Evolutionary conservation across 2,329 filamentous ascomycete species (phyloP), one percentile per base, ranked within the genome.

Genomic region (Coniochaeta ligniaria): DNA sequence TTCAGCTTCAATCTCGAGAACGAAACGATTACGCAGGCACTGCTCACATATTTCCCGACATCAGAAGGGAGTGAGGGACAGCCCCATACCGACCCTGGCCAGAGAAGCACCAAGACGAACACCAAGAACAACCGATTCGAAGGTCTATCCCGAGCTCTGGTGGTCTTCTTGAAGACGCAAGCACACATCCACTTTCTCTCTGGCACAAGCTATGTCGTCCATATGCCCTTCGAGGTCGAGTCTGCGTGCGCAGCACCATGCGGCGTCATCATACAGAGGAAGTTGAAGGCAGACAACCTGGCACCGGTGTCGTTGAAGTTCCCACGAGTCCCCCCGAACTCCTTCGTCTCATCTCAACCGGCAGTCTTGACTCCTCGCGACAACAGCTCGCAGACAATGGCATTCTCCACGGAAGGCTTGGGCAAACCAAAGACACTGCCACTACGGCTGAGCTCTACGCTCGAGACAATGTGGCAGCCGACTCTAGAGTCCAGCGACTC

Each of bases 141-240:
- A 12, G 61, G 65, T 0, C 72, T 84, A 26, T 82, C 83, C 47
- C 83, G 88, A 69, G 92, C 94, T 5, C 77, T 99, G 63, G 91
- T 98, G 8, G 90, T 99, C 57, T 90, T 98, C 66, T 84, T 99
- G 65, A 93, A 91, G 74, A 93, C 91, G 0, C 94, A 98, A 71
- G 92, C 91, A 24, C 94, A 98, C 71, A 86, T 99, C 65, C 96
- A 93, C 78, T 97, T 96, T 71, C 83, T 98, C 41, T 85, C 90
- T 1, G 94, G 94, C 22, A 88, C 91, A 36, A 95, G 85, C 70
- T 91, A 99, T 80, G 85, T 96, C 61, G 83, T 98, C 56, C 92
- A 96, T 72, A 85, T 99, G 70, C 94, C 94, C 1, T 99, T 99
- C 70, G 93, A 98, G 75, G 90, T 97, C 47, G 92, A 96, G 70